Evolutionary conservation across 352 stramenopile genomes (phyloP).

Genomic region (Nothophytophthora sp.): DNA sequence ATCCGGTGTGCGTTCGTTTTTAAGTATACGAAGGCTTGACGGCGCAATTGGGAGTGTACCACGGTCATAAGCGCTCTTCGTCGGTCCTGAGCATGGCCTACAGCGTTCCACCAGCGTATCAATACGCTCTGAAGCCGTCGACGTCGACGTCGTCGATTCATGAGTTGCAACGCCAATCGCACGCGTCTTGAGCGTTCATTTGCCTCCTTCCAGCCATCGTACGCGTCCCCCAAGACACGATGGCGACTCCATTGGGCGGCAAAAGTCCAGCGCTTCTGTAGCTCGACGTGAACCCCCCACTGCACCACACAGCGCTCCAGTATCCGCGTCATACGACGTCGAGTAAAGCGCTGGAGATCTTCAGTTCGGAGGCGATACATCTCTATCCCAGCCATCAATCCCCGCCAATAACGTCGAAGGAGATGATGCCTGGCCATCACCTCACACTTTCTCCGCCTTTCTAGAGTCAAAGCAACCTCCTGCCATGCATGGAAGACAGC

Average conservation of each 20-base stretch:
- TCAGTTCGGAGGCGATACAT: constrained; percentile 5
- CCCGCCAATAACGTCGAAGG: constrained; percentile 21
- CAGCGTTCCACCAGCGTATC: constrained; percentile 6
- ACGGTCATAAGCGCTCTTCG: constrained; percentile 11
- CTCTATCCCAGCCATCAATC: constrained; percentile 9
- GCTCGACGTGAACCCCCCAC: constrained; percentile 21
- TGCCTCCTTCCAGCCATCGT: constrained; percentile 17
- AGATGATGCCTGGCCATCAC: constrained; percentile 6
- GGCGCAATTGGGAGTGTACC: constrained; percentile 7
- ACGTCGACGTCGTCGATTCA: constrained; percentile 16
- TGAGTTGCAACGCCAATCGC: constrained; percentile 15
- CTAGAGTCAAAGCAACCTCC: background rate
- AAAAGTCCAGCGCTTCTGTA: constrained; percentile 18
- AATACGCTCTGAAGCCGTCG: constrained; percentile 9
- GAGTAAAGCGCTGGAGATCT: constrained; percentile 4
- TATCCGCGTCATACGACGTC: background rate
- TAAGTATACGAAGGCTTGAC: constrained; percentile 13
- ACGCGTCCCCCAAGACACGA: constrained; percentile 12
- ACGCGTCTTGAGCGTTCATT: constrained; percentile 9
- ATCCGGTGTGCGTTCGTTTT: background rate
- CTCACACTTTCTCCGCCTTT: constrained; percentile 8
- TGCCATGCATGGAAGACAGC: constrained; percentile 18
- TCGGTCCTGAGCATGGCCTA: background rate
- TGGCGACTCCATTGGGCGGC: constrained; percentile 20
- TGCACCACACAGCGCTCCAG: constrained; percentile 1